Conservation (phyloP, 768 basidiomycete genomes). For the Boletellus ananas region DNA sequence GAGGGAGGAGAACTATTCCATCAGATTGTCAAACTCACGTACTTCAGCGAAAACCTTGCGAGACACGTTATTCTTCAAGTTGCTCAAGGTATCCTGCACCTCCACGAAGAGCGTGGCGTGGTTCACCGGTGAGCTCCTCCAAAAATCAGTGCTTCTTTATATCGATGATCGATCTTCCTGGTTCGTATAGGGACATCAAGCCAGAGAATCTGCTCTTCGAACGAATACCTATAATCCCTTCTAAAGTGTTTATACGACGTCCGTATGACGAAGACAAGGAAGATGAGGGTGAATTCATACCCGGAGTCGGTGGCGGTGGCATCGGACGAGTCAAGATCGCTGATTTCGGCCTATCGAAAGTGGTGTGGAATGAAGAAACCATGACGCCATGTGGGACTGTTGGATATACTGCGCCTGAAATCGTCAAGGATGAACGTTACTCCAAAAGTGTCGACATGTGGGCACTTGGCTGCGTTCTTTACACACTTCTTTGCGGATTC, state of each 20-base stretch:
- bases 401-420: slow-evolving; percentile 98
- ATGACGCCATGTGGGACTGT: slow-evolving; percentile 99
- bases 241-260: slow-evolving; percentile 65
- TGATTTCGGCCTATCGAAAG: slow-evolving; percentile 95
- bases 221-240: slow-evolving; percentile 86
- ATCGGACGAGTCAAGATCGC: slow-evolving; percentile 99
- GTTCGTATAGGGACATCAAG: slow-evolving; percentile 74
- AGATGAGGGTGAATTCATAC: slow-evolving; percentile 94
- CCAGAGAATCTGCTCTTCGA: slow-evolving; percentile 97
- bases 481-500: slow-evolving; percentile 96
- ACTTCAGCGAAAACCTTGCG: slow-evolving; percentile 96
- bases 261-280: slow-evolving; percentile 98
- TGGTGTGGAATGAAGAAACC: slow-evolving; percentile 98
- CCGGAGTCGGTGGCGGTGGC: slow-evolving; percentile 91
- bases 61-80: slow-evolving; percentile 97
- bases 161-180: neutral
- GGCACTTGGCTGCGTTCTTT: slow-evolving; percentile 98
- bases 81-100: slow-evolving; percentile 87
- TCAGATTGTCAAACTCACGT: slow-evolving; percentile 98
- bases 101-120: slow-evolving; percentile 97
- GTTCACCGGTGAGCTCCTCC: slow-evolving; percentile 68
- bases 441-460: slow-evolving; percentile 99
- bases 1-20: slow-evolving; percentile 98
- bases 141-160: neutral
- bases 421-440: slow-evolving; percentile 97